These are phyloP conservation scores for Phytophthora fragariaefolia DNA, from an alignment of 352 stramenopile genomes.

Conservation along the genomic window DNA sequence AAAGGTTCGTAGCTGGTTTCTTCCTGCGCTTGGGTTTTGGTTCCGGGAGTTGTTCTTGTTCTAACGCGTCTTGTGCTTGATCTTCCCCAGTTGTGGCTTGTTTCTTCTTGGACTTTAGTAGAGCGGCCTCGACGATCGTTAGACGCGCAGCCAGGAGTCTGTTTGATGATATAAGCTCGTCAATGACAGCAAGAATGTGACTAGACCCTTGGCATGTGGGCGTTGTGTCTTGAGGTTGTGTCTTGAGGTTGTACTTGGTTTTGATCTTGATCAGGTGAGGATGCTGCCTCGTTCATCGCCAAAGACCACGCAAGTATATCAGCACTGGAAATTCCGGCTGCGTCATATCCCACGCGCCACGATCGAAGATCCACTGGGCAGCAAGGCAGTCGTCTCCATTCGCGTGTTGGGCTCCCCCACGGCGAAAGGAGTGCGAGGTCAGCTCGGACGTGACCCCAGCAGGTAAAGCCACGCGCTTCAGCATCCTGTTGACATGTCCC, in stretches of 20 bases:
- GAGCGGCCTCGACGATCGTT: neutral
- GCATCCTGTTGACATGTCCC: constrained; percentile 20
- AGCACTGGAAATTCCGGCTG: neutral
- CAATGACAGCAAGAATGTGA: neutral
- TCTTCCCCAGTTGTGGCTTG: neutral
- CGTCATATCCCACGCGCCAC: neutral
- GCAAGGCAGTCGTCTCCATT: neutral
- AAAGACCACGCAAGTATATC: neutral
- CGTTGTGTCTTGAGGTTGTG: too few species aligned
- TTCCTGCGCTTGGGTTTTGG: neutral
- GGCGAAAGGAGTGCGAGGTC: neutral
- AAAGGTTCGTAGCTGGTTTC: neutral
- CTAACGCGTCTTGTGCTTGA: neutral
- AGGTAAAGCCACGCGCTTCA: neutral
- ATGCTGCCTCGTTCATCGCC: neutral
- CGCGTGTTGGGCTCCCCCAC: neutral
- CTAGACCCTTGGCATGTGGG: neutral
- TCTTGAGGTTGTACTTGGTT: neutral
- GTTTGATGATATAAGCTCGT: neutral
- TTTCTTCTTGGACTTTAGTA: neutral
- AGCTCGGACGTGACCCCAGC: neutral
- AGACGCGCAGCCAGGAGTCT: neutral
- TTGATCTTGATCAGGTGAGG: neutral
- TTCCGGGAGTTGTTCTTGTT: too few species aligned
- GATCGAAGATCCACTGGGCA: neutral